A percentile compares a stretch with the other conserved stretches of the same genome.
Evolutionary conservation across 306 rosid genomes (phyloP).

Genomic region (Astragalus membranaceus): DNA sequence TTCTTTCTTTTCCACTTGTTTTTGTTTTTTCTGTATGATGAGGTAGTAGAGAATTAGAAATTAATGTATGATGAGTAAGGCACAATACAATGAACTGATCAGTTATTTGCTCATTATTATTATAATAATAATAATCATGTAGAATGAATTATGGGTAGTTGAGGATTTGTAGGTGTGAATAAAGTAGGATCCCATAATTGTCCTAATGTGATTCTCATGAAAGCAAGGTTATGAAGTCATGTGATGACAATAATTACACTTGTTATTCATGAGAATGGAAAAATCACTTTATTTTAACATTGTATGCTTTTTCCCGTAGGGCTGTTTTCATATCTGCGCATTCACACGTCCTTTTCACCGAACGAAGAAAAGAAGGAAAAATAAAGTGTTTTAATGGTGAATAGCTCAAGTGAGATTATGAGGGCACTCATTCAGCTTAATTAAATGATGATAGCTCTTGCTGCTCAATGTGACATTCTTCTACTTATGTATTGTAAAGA

Average conservation of each 20-base stretch:
- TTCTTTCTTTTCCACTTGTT: not conserved
- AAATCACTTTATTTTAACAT: conserved; percentile 26
- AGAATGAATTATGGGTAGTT: conserved; percentile 25
- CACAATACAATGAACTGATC: conserved; percentile 38
- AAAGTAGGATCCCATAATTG: conserved; percentile 69
- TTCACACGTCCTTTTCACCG: conserved; percentile 80
- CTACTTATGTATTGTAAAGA: not conserved
- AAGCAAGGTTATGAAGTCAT: conserved; percentile 60
- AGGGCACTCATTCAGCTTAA: not conserved
- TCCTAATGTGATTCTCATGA: conserved; percentile 73
- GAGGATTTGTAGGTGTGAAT: conserved; percentile 40
- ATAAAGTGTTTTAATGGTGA: conserved; percentile 23
- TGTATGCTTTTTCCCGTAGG: conserved; percentile 33
- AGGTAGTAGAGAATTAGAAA: conserved; percentile 19
- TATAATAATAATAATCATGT: not conserved
- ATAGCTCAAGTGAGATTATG: too few species aligned
- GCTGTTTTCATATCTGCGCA: conserved; percentile 49
- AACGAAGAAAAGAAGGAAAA: conserved; percentile 45
- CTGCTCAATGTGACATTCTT: not conserved
- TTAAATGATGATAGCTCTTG: not conserved
- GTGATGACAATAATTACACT: conserved; percentile 85
- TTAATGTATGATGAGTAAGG: conserved; percentile 26
- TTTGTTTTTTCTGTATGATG: conserved; percentile 11
- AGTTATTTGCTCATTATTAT: conserved; percentile 27
- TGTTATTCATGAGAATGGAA: conserved; percentile 34